Percentiles rank a stretch among this genome's conserved stretches.
These are phyloP conservation scores for Fusarium sp. DNA, from an alignment of 2,329 filamentous ascomycete species.

Conservation along the genomic window DNA sequence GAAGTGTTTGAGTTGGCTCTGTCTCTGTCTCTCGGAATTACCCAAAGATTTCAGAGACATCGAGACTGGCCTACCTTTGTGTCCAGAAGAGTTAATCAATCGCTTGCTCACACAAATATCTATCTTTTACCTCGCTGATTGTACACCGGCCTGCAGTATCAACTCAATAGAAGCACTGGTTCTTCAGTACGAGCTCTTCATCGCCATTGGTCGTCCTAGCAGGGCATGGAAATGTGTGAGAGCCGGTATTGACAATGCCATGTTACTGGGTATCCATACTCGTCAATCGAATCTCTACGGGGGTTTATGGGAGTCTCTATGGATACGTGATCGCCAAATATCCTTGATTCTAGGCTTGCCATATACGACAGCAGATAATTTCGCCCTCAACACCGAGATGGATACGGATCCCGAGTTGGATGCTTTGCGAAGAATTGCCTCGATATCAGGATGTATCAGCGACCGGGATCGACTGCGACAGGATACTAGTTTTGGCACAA, in stretches of 20 bases:
- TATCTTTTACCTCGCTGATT: neutral
- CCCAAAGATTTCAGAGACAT: conserved; percentile 46
- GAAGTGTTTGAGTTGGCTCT: conserved; percentile 57
- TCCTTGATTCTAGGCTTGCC: conserved; percentile 28
- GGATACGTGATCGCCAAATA: conserved; percentile 56
- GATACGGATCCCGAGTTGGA: neutral
- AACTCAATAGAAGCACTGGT: conserved; percentile 65
- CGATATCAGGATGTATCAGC: conserved; percentile 15
- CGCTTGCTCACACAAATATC: conserved; percentile 4
- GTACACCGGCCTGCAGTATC: conserved; percentile 48
- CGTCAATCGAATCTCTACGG: conserved; percentile 47
- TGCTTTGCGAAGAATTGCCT: conserved; percentile 30
- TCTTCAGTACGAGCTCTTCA: conserved; percentile 62
- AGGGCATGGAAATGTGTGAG: conserved; percentile 64
- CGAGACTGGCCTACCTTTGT: conserved; percentile 49
- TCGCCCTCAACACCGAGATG: neutral
- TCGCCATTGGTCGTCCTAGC: conserved; percentile 66
- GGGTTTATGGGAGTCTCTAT: conserved; percentile 54
- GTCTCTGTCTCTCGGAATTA: conserved; percentile 56
- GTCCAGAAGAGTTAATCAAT: conserved; percentile 27
- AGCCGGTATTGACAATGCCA: conserved; percentile 61
- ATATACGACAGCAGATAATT: conserved; percentile 7
- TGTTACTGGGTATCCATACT: conserved; percentile 62
- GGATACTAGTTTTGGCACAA: conserved; percentile 1
- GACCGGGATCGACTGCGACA: conserved; percentile 10